Evolutionary conservation across 2,329 filamentous ascomycete genomes (phyloP).

Genomic region (Exophiala phaeomuriformis): DNA sequence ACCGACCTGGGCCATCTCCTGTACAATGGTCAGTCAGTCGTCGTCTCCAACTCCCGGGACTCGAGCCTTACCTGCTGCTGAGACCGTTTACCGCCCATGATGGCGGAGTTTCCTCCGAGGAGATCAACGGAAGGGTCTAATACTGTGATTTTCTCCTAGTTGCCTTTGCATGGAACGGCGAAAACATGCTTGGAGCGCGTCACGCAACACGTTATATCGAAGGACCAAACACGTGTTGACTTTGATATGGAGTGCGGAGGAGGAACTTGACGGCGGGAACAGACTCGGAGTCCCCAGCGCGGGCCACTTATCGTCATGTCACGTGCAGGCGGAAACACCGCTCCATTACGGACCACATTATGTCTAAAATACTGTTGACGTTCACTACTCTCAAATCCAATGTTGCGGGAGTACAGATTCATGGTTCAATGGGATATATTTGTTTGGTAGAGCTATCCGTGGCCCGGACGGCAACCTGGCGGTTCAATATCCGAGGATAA

Average conservation of each 20-base stretch:
- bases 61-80: conserved; percentile 56
- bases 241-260: not conserved
- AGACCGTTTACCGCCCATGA: conserved; percentile 57
- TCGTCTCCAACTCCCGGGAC: not conserved
- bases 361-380: too few relatives aligned
- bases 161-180: conserved; percentile 18
- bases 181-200: conserved; percentile 18
- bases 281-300: too few relatives aligned
- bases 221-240: not conserved
- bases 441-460: too few relatives aligned
- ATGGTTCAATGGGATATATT: too few relatives aligned
- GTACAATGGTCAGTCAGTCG: conserved; percentile 23
- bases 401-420: too few relatives aligned
- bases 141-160: conserved; percentile 19
- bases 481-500: too few relatives aligned
- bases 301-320: too few relatives aligned
- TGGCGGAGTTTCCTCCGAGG: conserved; percentile 1
- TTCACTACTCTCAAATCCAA: too few relatives aligned
- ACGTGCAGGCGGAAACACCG: too few relatives aligned
- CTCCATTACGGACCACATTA: too few relatives aligned
- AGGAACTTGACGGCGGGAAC: not conserved
- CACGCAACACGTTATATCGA: not conserved
- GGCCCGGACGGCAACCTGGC: too few relatives aligned
- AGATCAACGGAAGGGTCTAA: conserved; percentile 1
- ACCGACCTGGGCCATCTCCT: conserved; percentile 99